Base-by-base conservation (phyloP, 768 basidiomycete genomes). In the Lactarius pseudohatsudake region DNA sequence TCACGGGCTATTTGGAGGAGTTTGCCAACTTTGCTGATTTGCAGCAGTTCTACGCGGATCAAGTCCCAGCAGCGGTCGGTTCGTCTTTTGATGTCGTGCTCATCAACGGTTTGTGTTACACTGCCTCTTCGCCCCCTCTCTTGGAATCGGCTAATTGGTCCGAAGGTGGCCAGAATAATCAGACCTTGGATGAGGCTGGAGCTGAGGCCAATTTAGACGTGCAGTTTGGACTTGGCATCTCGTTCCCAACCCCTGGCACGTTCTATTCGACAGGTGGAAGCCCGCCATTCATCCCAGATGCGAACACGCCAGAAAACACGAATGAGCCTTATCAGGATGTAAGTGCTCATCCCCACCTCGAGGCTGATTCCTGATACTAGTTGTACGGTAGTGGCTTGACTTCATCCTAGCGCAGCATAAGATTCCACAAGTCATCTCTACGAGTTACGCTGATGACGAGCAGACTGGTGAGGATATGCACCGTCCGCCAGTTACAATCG, bases 381-480 rank as follows among this genome's bases (percentile, higher is more conserved):
- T 61, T 59, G 0, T 11, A 34, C 65, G 68, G 70, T 54, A 87
- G 79, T 91, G 89, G 89, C 77, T 91, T n/a, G 81, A 87, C 53
- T 86, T 82, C 62, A 73, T 90, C 20, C 76, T 84, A 0, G 72
- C 71, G 20, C 81, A 84, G 28, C 59, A 76, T 8, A 73, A 79
- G 38, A 74, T 81, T 3, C 87, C 89, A 11, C 81, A 84, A 68
- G 78, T 84, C 7, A 89, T 91, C 47, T 88, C 87, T 0, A 90
- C 87, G 0, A 88, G 86, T 68, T 91, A 91, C 72, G 88, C 83
- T 3, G 90, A 91, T 58, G 81, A 84, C 66, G 90, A 91, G 64
- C 88, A 88, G 72, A 86, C 87, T 32, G 83, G 87, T 86, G 65
- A 22, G 71, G 16, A 15, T 15, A 22, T 2, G 3, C 20, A 4